Percentiles rank a stretch among this genome's conserved stretches.
Evolutionary conservation across 2,329 filamentous ascomycete species (phyloP).

Genomic region (Scolecobasidium constrictum): DNA sequence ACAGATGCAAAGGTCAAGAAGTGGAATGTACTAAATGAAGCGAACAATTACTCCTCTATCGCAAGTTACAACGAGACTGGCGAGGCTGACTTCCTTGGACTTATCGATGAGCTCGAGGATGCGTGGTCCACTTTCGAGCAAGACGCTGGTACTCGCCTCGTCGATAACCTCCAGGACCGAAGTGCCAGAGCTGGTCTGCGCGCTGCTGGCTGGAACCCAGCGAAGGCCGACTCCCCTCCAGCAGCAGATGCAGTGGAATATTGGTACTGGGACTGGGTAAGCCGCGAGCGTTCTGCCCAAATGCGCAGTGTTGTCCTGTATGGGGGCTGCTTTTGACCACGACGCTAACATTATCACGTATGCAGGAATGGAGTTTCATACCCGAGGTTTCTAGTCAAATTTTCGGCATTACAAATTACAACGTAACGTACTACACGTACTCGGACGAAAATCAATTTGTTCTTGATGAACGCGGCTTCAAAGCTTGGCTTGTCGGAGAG

Average conservation of each 20-base stretch:
- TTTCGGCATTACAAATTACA: slow-evolving; percentile 46
- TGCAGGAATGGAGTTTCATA: too few species aligned
- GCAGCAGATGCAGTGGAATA: slow-evolving; percentile 51
- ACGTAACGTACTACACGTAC: slow-evolving; percentile 52
- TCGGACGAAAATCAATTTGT: slow-evolving; percentile 52
- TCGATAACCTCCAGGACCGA: slow-evolving; percentile 49
- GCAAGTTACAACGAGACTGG: slow-evolving; percentile 51
- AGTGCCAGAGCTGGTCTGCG: slow-evolving; percentile 48
- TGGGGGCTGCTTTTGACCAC: not conserved
- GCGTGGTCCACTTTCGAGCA: slow-evolving; percentile 36
- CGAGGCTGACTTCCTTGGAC: slow-evolving; percentile 35
- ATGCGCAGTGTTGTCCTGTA: not conserved
- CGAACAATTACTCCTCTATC: slow-evolving; percentile 48
- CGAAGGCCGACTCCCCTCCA: slow-evolving; percentile 32
- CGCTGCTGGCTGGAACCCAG: slow-evolving; percentile 52
- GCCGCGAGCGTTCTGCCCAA: too few species aligned
- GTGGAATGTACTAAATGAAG: slow-evolving; percentile 43
- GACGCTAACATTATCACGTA: slow-evolving; percentile 23
- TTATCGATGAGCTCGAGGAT: slow-evolving; percentile 41
- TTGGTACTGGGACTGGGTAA: slow-evolving; percentile 40
- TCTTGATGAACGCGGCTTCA: slow-evolving; percentile 51
- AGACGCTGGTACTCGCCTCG: slow-evolving; percentile 47
- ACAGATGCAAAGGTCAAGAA: too few species aligned
- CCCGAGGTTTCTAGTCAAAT: slow-evolving; percentile 43
- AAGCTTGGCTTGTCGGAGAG: slow-evolving; percentile 44